Evolutionary conservation across 2,329 filamentous ascomycete species (phyloP).

Genomic region (Sarocladium oryzae): DNA sequence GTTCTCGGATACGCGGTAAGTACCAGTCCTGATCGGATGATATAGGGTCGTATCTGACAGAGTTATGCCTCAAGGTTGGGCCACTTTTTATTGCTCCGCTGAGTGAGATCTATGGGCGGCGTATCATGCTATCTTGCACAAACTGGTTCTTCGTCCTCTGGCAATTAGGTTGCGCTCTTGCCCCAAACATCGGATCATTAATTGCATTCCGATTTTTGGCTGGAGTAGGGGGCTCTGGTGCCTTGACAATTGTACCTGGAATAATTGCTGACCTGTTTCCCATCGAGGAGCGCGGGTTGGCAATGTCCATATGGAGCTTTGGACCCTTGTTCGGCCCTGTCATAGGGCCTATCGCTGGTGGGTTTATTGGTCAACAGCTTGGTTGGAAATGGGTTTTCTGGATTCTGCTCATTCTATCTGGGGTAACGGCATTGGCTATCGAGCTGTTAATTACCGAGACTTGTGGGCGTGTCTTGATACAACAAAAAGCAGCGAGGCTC

Average conservation of each 20-base stretch:
- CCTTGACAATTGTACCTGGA: conserved; percentile 47
- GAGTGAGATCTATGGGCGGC: conserved; percentile 59
- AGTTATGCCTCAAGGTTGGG: too few species aligned
- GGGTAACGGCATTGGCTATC: conserved; percentile 19
- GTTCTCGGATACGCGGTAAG: too few species aligned
- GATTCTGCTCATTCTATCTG: conserved; percentile 42
- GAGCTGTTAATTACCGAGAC: conserved; percentile 32
- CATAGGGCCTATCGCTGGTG: conserved; percentile 41
- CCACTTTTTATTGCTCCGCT: too few species aligned
- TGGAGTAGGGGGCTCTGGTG: conserved; percentile 51
- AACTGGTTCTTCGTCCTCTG: conserved; percentile 57
- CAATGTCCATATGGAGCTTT: conserved; percentile 45
- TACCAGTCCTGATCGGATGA: too few species aligned
- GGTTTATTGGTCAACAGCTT: conserved; percentile 40
- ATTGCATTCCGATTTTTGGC: conserved; percentile 54
- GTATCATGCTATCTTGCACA: conserved; percentile 47
- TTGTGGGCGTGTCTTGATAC: conserved; percentile 40
- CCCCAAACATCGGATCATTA: conserved; percentile 45
- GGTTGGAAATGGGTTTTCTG: conserved; percentile 49
- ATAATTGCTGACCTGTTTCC: conserved; percentile 50
- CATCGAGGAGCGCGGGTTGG: conserved; percentile 37
- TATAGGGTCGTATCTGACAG: too few species aligned
- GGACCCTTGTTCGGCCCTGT: conserved; percentile 53
- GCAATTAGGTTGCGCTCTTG: conserved; percentile 58
- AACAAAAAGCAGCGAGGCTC: conserved; percentile 39